These are phyloP conservation scores for Ophiostoma piceae DNA, from an alignment of 2,329 filamentous ascomycete genomes.

Conservation along the genomic window DNA sequence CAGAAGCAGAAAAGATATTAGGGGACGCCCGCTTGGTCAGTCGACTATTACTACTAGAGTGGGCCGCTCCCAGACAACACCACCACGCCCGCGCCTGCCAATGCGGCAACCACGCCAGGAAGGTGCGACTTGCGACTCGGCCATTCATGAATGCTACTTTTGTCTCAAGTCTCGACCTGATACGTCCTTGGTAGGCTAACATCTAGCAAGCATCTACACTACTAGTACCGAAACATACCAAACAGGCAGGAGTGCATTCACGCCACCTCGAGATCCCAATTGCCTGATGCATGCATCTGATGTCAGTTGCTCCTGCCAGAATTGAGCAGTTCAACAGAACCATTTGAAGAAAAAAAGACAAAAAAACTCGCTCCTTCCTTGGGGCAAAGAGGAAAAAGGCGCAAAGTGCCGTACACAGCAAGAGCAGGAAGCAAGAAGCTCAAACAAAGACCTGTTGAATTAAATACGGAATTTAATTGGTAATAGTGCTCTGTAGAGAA, in stretches of 20 bases:
- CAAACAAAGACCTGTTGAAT: not conserved
- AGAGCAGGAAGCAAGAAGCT: not conserved
- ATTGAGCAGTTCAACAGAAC: not conserved
- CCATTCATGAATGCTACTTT: not conserved
- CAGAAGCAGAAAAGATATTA: not conserved
- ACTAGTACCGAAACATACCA: not conserved
- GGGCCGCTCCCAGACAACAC: slow-evolving; percentile 14
- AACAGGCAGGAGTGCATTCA: slow-evolving; percentile 7
- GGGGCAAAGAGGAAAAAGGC: not conserved
- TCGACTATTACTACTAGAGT: slow-evolving; percentile 8
- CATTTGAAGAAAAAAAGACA: not conserved
- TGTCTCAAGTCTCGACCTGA: not conserved
- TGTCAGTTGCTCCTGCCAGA: not conserved
- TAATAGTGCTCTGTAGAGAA: not conserved
- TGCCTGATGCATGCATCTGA: not conserved
- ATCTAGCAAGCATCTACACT: not conserved
- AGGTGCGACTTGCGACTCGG: slow-evolving; percentile 1
- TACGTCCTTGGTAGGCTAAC: not conserved
- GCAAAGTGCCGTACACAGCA: not conserved
- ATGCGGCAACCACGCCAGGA: slow-evolving; percentile 11
- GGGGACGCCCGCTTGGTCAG: not conserved
- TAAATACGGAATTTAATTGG: not conserved
- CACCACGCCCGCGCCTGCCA: not conserved
- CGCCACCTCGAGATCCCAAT: not conserved
- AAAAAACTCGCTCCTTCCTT: not conserved